These are phyloP conservation scores for Poronia punctata DNA, from an alignment of 495 filamentous ascomycete species.

Conservation along the genomic window DNA sequence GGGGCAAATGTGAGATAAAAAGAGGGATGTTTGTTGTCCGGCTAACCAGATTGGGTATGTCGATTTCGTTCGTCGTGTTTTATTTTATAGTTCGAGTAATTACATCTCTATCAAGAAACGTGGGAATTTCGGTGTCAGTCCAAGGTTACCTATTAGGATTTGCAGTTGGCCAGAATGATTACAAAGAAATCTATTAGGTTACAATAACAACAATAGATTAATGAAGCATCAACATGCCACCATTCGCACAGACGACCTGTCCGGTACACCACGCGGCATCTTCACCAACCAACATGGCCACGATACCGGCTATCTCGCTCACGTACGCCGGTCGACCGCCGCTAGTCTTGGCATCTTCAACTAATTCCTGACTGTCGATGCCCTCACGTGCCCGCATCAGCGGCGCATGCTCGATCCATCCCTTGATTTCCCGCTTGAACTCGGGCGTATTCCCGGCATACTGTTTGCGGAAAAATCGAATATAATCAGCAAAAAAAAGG, in stretches of 20 bases:
- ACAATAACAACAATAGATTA: too few relatives aligned
- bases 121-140: neutral
- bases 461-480: too few relatives aligned
- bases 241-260: conserved; percentile 80
- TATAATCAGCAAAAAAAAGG: too few relatives aligned
- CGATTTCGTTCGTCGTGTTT: neutral
- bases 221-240: conserved; percentile 61
- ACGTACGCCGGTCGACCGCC: conserved; percentile 68
- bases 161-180: too few relatives aligned
- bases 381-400: conserved; percentile 45
- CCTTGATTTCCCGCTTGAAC: conserved; percentile 35
- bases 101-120: neutral
- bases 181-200: too few relatives aligned
- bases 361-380: conserved; percentile 54
- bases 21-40: too few relatives aligned
- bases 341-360: conserved; percentile 42
- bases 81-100: neutral
- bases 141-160: neutral
- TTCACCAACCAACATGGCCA: conserved; percentile 71
- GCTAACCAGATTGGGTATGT: conserved; percentile 3
- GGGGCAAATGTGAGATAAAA: too few relatives aligned
- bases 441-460: conserved; percentile 28
- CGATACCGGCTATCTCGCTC: conserved; percentile 73
- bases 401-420: conserved; percentile 64
- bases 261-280: conserved; percentile 80